A percentile compares a stretch with the other conserved stretches of the same genome.
Conservation (phyloP, 2,329 filamentous ascomycete species). For the Penicillium sp. region DNA sequence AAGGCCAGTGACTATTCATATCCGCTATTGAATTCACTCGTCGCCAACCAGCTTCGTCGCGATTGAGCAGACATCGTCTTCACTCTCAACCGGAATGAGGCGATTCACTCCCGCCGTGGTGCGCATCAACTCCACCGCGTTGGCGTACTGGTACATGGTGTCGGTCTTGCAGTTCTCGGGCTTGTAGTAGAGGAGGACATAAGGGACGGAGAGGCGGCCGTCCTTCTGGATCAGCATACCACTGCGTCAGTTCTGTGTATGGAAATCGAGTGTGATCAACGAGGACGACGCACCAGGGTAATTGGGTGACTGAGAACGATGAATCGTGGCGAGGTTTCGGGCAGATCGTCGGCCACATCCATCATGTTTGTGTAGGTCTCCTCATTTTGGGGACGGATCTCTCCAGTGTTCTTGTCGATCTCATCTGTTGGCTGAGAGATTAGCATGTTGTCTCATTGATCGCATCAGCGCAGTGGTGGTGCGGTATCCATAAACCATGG, state of each 20-base stretch:
- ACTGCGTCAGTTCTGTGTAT: slow-evolving; percentile 5
- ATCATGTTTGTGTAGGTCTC: slow-evolving; percentile 80
- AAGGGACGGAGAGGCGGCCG: slow-evolving; percentile 84
- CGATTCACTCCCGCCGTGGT: slow-evolving; percentile 87
- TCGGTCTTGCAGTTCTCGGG: slow-evolving; percentile 84
- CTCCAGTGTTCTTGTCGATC: slow-evolving; percentile 87
- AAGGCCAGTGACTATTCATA: neutral
- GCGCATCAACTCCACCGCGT: slow-evolving; percentile 93
- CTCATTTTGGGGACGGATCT: slow-evolving; percentile 82
- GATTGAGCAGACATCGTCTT: slow-evolving; percentile 81
- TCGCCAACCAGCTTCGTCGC: slow-evolving; percentile 61
- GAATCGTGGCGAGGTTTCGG: slow-evolving; percentile 87
- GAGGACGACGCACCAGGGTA: slow-evolving; percentile 65
- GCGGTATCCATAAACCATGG: neutral
- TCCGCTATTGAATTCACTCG: slow-evolving; percentile 23
- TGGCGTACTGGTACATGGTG: slow-evolving; percentile 89
- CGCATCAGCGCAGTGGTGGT: neutral
- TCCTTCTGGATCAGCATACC: slow-evolving; percentile 59
- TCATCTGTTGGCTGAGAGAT: slow-evolving; percentile 59
- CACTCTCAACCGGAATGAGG: slow-evolving; percentile 80
- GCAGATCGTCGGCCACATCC: slow-evolving; percentile 83
- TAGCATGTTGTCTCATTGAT: neutral
- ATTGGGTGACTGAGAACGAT: slow-evolving; percentile 88
- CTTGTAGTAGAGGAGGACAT: slow-evolving; percentile 92
- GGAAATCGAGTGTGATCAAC: neutral